Evolutionary conservation across 139 green algal genomes (phyloP).

Genomic region (Parachlorella kessleri): DNA sequence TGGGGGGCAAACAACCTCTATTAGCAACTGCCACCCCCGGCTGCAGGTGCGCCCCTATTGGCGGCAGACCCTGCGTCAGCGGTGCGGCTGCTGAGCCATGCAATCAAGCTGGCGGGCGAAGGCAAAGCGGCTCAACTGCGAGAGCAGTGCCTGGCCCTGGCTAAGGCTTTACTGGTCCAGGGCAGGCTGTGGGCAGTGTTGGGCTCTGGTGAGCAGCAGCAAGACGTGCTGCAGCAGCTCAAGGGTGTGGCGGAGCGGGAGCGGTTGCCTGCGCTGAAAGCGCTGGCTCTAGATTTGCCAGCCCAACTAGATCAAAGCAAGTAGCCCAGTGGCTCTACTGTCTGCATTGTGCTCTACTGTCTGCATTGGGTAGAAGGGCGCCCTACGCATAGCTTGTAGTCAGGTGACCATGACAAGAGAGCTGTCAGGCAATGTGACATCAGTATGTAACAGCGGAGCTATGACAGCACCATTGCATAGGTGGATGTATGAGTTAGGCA

Average conservation of each 20-base stretch:
- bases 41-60: not conserved
- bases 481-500: too few relatives aligned
- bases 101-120: conserved; percentile 11
- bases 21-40: not conserved
- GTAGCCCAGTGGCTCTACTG: too few relatives aligned
- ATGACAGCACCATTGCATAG: too few relatives aligned
- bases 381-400: too few relatives aligned
- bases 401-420: too few relatives aligned
- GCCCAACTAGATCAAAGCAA: too few relatives aligned
- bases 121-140: conserved; percentile 26
- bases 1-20: not conserved
- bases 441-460: too few relatives aligned
- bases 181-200: conserved; percentile 7
- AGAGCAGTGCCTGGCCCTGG: conserved; percentile 6
- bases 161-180: not conserved
- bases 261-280: conserved; percentile 23
- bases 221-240: conserved; percentile 1
- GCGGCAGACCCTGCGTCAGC: not conserved
- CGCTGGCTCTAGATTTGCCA: not conserved
- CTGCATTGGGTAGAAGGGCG: too few relatives aligned
- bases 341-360: too few relatives aligned
- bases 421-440: too few relatives aligned
- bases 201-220: not conserved
- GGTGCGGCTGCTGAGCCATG: conserved; percentile 7
- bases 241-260: conserved; percentile 14